Evolutionary conservation across 2,329 filamentous ascomycete species (phyloP).

Genomic region (Juglanconis sp.): DNA sequence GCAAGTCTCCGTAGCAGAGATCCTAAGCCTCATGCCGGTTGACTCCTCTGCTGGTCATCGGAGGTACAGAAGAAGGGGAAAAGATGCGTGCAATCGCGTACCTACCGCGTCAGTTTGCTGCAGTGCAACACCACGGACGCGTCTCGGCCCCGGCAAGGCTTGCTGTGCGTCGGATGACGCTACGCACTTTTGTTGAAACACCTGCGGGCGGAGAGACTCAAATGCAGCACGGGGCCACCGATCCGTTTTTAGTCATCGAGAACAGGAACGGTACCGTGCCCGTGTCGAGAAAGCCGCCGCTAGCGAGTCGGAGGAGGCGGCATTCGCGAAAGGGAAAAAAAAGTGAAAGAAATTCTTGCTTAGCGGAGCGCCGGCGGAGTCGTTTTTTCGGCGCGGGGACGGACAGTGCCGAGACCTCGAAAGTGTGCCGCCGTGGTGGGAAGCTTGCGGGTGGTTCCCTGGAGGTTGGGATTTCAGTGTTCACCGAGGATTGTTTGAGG

Average conservation of each 20-base stretch:
- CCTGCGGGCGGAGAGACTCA: neutral
- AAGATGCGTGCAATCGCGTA: neutral
- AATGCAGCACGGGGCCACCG: neutral
- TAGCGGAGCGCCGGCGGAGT: constrained; percentile 7
- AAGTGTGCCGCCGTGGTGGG: neutral
- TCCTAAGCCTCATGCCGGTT: neutral
- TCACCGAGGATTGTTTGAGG: neutral
- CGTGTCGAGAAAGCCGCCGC: constrained; percentile 1
- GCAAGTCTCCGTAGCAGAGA: neutral
- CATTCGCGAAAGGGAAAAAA: neutral
- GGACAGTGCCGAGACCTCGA: constrained; percentile 13
- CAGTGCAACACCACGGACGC: constrained; percentile 15
- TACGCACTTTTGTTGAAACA: constrained; percentile 4
- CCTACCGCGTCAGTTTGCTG: neutral
- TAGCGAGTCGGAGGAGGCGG: constrained; percentile 3
- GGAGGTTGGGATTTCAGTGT: neutral
- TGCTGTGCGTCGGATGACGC: neutral
- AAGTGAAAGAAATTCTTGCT: constrained; percentile 1
- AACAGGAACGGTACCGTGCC: neutral
- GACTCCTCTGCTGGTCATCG: neutral
- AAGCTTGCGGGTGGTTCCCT: neutral
- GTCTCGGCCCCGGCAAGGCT: constrained; percentile 8
- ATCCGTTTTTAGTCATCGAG: neutral
- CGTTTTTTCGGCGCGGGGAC: neutral
- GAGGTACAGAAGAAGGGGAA: neutral